Evolutionary conservation across 2,329 filamentous ascomycete genomes (phyloP).

Genomic region (Malbranchea cinnamomea): DNA sequence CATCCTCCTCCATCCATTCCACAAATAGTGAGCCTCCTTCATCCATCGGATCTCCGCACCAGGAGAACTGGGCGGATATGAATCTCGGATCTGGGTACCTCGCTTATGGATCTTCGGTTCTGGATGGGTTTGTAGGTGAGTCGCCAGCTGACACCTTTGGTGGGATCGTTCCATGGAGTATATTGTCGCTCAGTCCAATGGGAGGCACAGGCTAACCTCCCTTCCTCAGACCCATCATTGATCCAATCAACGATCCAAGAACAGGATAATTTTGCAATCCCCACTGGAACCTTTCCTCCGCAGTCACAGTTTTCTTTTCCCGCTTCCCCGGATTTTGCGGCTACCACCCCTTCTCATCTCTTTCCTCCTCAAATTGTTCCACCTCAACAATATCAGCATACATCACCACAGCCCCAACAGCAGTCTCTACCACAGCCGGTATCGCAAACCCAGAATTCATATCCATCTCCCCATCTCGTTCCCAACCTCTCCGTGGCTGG

Average conservation of each 20-base stretch:
- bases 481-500: conserved; percentile 30
- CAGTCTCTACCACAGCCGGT: conserved; percentile 15
- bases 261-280: conserved; percentile 16
- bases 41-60: conserved; percentile 50
- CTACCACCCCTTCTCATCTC: conserved; percentile 24
- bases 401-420: conserved; percentile 11
- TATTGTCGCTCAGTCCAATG: too few species aligned
- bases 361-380: conserved; percentile 17
- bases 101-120: too few species aligned
- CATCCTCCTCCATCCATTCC: conserved; percentile 46
- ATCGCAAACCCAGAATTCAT: conserved; percentile 12
- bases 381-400: conserved; percentile 13
- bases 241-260: conserved; percentile 38
- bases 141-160: too few species aligned
- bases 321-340: conserved; percentile 16
- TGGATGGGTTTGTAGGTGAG: conserved; percentile 33
- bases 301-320: conserved; percentile 17
- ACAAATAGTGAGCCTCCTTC: conserved; percentile 45
- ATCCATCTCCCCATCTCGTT: conserved; percentile 51
- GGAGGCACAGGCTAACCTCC: conserved; percentile 2
- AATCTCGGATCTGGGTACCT: conserved; percentile 40
- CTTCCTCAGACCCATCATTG: conserved; percentile 39
- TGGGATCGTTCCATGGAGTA: too few species aligned
- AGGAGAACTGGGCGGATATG: conserved; percentile 43
- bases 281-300: conserved; percentile 21